A percentile compares a stretch with the other conserved stretches of the same genome.
These are phyloP conservation scores for Astragalus glycyphyllos DNA, from an alignment of 306 rosid genomes.

Conservation along the genomic window DNA sequence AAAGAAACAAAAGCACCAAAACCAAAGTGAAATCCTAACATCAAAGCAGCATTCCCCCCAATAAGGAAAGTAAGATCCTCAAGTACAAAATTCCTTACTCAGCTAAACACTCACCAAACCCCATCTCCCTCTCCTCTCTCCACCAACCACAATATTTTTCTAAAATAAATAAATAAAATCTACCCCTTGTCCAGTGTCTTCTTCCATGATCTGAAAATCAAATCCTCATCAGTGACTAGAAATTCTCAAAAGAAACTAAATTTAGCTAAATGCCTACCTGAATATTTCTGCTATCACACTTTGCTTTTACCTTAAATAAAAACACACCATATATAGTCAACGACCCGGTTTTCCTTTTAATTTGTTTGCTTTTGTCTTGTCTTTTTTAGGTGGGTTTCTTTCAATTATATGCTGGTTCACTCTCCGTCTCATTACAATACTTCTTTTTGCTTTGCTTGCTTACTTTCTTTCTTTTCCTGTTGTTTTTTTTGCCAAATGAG, in stretches of 20 bases:
- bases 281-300: conserved; percentile 8
- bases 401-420: conserved; percentile 46
- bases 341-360: not conserved
- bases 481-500: not conserved
- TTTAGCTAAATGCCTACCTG: conserved; percentile 55
- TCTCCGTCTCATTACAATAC: conserved; percentile 11
- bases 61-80: conserved; percentile 50
- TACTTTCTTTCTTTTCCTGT: not conserved
- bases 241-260: conserved; percentile 45
- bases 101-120: not conserved
- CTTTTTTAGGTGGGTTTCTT: conserved; percentile 46
- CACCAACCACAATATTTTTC: not conserved
- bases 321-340: conserved; percentile 48
- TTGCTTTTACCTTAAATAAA: conserved; percentile 31
- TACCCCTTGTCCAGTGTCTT: conserved; percentile 1
- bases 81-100: conserved; percentile 40
- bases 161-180: not conserved
- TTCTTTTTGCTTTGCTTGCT: not conserved
- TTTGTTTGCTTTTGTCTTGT: conserved; percentile 29
- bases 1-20: conserved; percentile 32
- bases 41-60: conserved; percentile 12
- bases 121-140: not conserved
- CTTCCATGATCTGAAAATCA: conserved; percentile 47
- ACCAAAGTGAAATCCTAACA: conserved; percentile 15
- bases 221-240: conserved; percentile 24